These are phyloP conservation scores for Paramyrothecium roridum DNA, from an alignment of 2,329 filamentous ascomycete species.

Conservation along the genomic window DNA sequence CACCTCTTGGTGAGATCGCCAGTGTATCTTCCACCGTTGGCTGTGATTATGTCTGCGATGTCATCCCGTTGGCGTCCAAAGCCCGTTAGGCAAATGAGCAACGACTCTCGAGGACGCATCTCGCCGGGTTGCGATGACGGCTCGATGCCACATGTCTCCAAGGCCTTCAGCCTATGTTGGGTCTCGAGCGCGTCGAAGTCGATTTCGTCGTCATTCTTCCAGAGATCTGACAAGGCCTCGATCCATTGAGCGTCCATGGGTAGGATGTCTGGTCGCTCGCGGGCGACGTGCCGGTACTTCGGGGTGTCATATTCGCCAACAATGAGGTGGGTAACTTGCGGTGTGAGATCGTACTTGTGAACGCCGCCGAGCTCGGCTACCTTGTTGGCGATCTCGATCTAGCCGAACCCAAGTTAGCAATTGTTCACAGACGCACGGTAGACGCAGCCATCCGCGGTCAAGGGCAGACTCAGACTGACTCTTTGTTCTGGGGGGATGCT, in stretches of 20 bases:
- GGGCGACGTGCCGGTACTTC: constrained; percentile 95
- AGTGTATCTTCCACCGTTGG: constrained; percentile 79
- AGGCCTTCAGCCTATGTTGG: constrained; percentile 60
- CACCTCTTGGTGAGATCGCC: constrained; percentile 83
- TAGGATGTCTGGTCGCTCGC: constrained; percentile 80
- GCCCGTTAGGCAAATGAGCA: constrained; percentile 55
- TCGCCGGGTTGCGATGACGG: constrained; percentile 17
- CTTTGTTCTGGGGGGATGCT: constrained; percentile 76
- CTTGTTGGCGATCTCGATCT: constrained; percentile 57
- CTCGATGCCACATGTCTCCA: constrained; percentile 51
- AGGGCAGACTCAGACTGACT: constrained; percentile 47
- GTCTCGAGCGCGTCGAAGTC: constrained; percentile 69
- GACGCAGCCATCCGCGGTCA: neutral
- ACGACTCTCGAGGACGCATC: constrained; percentile 8
- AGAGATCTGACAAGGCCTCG: constrained; percentile 71
- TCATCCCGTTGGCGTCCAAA: constrained; percentile 63
- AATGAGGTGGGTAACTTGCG: constrained; percentile 90
- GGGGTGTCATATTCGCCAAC: constrained; percentile 85
- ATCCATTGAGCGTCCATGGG: constrained; percentile 84
- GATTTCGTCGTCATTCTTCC: constrained; percentile 78
- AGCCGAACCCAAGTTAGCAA: constrained; percentile 1
- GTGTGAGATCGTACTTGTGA: constrained; percentile 90
- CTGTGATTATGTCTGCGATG: constrained; percentile 64
- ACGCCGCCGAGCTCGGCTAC: constrained; percentile 79
- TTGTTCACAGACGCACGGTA: constrained; percentile 4